Evolutionary conservation across 1,284 basidiomycete species (phyloP), one percentile per base, ranked within the genome.

Genomic region (Leccinum cinnamomeum): DNA sequence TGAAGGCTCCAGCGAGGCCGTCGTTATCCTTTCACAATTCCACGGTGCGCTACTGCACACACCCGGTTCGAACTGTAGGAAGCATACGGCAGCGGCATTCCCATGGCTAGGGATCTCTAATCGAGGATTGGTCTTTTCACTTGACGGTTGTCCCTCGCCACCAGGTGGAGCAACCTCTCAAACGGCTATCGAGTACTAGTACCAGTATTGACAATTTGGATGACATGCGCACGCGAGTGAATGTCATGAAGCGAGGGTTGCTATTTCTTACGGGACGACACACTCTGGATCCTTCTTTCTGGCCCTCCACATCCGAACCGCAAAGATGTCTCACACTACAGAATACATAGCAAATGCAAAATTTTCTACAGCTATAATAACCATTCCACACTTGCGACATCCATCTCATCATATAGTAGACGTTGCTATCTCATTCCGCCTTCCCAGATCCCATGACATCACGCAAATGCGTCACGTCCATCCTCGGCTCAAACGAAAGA

Each of bases 1-100:
- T 68, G 92, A 94, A 65, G 88, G 93, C 68, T 93, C 92, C 64
- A 91, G 93, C 64, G 91, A 91, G 70, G 87, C 85, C 60, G 87
- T 88, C 39, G 87, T 86, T 66, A 12, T 35, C 35, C 0, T 35
- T 5, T 35, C 35, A 35, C 35, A 35, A 3, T 35, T 73, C 60
- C 55, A 63, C 64, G 35, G 12, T 70, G 77, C 64, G 66, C 72
- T 28, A 4, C 55, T 69, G 35, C 79, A 84, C 58, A 84, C 84
- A 0, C 83, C 84, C 1, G 82, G 81, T 10, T 76, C 82, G 2
- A 78, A 79, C 14, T 81, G 83, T 16, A 84, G 82, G 67, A 76
- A 82, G 35, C 79, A 81, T 53, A 81, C 79, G 18, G 77, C 78
- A 62, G 78, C 79, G 33, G 33, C 33, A 44, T 82, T 83, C 11